Conservation (phyloP, 1,284 basidiomycete species). For the Austroboletus niveus region DNA sequence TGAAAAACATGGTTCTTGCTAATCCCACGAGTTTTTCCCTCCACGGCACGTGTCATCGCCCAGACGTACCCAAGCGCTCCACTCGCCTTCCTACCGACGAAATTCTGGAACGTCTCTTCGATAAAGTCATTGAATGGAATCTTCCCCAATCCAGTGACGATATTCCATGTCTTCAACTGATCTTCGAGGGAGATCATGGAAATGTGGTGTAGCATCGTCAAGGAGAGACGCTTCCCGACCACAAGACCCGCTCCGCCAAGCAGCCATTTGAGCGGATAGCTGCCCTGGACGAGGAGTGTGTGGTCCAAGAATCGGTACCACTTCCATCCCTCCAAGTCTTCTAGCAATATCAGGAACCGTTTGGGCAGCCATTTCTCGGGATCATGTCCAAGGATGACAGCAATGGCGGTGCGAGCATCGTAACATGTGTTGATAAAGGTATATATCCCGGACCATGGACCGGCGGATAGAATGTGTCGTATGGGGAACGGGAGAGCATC, state of each 20-base stretch:
- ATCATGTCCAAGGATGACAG: constrained; percentile 37
- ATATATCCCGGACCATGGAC: constrained; percentile 42
- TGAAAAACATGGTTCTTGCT: constrained; percentile 44
- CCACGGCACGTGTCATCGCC: constrained; percentile 45
- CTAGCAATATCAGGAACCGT: constrained; percentile 38
- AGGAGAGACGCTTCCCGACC: constrained; percentile 53
- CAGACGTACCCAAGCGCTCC: constrained; percentile 44
- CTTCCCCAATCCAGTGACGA: constrained; percentile 53
- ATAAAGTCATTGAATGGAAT: constrained; percentile 50
- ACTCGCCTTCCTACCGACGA: constrained; percentile 37
- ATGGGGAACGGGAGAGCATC: constrained; percentile 36
- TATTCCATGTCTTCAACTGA: constrained; percentile 41
- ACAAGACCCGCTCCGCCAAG: constrained; percentile 45
- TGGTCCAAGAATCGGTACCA: constrained; percentile 43
- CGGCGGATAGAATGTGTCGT: constrained; percentile 42
- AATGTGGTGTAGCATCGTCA: constrained; percentile 52
- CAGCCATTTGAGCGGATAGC: constrained; percentile 31
- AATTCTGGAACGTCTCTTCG: constrained; percentile 37
- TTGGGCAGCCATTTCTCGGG: constrained; percentile 37
- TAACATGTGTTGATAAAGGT: constrained; percentile 41
- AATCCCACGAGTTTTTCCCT: constrained; percentile 51
- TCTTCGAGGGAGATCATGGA: constrained; percentile 51
- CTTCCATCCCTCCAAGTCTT: constrained; percentile 41
- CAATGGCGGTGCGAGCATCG: constrained; percentile 40
- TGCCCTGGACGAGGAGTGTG: constrained; percentile 25